phyloP scores from a whole-genome alignment of 2,329 filamentous ascomycete species.

The Alternaria angustiovoidea region DNA sequence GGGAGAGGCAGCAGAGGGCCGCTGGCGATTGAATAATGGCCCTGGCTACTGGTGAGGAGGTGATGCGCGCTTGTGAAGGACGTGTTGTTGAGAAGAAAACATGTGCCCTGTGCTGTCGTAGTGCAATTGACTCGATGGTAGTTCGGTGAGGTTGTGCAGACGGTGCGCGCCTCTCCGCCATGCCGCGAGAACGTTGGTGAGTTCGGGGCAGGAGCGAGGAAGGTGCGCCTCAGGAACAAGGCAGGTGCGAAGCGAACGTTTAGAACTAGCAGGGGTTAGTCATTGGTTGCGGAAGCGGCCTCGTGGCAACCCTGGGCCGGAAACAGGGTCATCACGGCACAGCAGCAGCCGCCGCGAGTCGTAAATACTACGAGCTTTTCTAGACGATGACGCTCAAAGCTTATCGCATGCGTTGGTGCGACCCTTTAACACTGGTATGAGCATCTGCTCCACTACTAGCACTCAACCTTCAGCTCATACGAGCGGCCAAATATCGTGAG shows the following conservation, averaged over 20 bases:
- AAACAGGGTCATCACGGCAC: conserved; percentile 17
- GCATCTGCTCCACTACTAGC: conserved; percentile 1
- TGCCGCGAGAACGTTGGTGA: conserved; percentile 6
- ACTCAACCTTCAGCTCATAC: background rate
- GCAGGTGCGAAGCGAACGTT: conserved; percentile 27
- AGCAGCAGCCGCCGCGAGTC: conserved; percentile 6
- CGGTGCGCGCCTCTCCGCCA: background rate
- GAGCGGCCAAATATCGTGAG: conserved; percentile 5
- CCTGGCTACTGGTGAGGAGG: conserved; percentile 3
- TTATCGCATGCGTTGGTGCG: conserved; percentile 10
- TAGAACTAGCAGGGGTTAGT: conserved; percentile 5
- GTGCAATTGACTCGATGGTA: background rate
- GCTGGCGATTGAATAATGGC: conserved; percentile 5
- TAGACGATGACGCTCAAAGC: conserved; percentile 19
- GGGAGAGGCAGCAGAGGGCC: conserved; percentile 10
- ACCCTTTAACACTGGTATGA: conserved; percentile 1
- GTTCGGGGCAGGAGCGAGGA: background rate
- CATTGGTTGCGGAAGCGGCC: conserved; percentile 23
- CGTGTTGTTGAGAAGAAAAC: conserved; percentile 12
- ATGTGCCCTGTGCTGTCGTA: conserved; percentile 1
- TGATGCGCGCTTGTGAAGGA: background rate
- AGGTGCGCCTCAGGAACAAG: conserved; percentile 21
- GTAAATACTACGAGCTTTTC: conserved; percentile 18
- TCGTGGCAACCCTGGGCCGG: conserved; percentile 23
- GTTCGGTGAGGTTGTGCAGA: background rate